Conservation (phyloP, 805 yeast genomes). For the Maudiozyma barnettii region DNA sequence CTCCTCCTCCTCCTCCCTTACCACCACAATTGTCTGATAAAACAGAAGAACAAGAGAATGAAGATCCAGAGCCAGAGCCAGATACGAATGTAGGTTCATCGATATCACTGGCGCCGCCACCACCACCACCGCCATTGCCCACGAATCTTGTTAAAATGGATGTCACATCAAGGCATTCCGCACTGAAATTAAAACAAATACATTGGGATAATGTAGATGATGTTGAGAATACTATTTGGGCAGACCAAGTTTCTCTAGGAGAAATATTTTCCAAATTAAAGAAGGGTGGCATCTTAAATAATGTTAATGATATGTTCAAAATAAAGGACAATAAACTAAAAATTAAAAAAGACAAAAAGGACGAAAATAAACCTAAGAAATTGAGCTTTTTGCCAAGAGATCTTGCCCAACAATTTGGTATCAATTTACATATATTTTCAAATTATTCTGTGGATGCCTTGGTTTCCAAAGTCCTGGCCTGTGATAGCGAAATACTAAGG, state of each 20-base stretch:
- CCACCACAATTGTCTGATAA: conserved; percentile 2
- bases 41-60: neutral
- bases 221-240: conserved; percentile 58
- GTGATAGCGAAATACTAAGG: conserved; percentile 46
- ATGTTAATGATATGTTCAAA: conserved; percentile 48
- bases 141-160: neutral
- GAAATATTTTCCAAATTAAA: conserved; percentile 41
- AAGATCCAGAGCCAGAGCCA: neutral
- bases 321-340: conserved; percentile 35
- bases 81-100: no score
- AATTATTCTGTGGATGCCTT: conserved; percentile 44
- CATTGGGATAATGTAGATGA: conserved; percentile 73
- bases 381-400: conserved; percentile 54
- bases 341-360: conserved; percentile 28
- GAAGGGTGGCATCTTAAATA: conserved; percentile 54
- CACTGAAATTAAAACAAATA: conserved; percentile 60
- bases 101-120: conserved; percentile 15
- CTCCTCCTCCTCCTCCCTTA: conserved; percentile 7
- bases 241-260: conserved; percentile 28
- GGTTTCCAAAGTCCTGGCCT: conserved; percentile 43
- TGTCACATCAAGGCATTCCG: conserved; percentile 13
- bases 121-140: conserved; percentile 11
- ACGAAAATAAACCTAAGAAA: conserved; percentile 26
- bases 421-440: conserved; percentile 59
- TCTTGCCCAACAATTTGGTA: conserved; percentile 69